Percentiles rank a stretch among this genome's conserved stretches.
These are phyloP conservation scores for Acacia pycnantha DNA, from an alignment of 331 rosid genomes.

Conservation along the genomic window DNA sequence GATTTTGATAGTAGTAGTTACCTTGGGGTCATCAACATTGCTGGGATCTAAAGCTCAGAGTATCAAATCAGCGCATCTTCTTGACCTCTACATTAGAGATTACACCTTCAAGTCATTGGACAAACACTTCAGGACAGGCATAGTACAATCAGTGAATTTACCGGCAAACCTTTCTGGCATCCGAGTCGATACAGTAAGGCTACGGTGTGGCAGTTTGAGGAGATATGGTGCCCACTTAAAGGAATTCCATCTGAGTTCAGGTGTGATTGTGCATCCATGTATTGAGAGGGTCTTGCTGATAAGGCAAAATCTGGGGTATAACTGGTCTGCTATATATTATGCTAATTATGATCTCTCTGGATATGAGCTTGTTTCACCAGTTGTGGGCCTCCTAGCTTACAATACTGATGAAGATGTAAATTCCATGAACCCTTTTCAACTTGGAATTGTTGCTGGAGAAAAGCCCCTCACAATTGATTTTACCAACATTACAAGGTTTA, in stretches of 20 bases:
- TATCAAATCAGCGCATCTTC: constrained; percentile 66
- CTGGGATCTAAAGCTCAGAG: constrained; percentile 46
- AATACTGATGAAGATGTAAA: constrained; percentile 63
- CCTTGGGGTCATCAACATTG: constrained; percentile 33
- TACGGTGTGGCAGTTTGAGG: constrained; percentile 82
- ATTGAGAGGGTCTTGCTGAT: constrained; percentile 84
- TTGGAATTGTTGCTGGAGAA: constrained; percentile 62
- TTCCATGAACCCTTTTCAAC: constrained; percentile 73
- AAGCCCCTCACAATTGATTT: constrained; percentile 73
- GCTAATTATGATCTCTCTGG: constrained; percentile 66
- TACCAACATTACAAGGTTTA: constrained; percentile 43
- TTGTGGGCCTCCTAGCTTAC: constrained; percentile 78
- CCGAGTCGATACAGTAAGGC: constrained; percentile 53
- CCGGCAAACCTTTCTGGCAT: constrained; percentile 84
- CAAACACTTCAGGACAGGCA: constrained; percentile 56
- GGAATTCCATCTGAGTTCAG: constrained; percentile 68
- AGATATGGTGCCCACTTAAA: constrained; percentile 78
- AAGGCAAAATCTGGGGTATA: constrained; percentile 62
- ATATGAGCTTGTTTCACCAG: constrained; percentile 80
- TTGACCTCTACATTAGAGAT: constrained; percentile 85
- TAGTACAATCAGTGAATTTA: constrained; percentile 48
- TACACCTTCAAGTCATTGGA: constrained; percentile 64
- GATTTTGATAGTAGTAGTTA: constrained; percentile 45
- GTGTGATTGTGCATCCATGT: constrained; percentile 72
- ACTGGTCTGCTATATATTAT: constrained; percentile 77